A percentile compares a stretch with the other conserved stretches of the same genome.
phyloP scores from a whole-genome alignment of 2,329 filamentous ascomycete genomes.

The Apiospora aurea region DNA sequence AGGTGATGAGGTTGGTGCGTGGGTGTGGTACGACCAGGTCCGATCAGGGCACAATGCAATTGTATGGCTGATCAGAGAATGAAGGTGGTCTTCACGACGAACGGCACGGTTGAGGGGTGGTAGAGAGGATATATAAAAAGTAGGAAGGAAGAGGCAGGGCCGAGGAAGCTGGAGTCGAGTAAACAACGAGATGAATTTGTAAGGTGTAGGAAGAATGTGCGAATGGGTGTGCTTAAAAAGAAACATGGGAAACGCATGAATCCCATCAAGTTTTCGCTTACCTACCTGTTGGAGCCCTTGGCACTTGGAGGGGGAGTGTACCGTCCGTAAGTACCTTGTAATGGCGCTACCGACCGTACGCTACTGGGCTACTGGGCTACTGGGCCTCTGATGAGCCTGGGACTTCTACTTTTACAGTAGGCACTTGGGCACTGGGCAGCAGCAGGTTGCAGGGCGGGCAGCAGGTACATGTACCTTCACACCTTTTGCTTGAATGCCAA shows the following conservation, averaged over 20 bases:
- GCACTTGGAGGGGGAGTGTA: background rate
- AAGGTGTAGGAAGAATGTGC: conserved; percentile 18
- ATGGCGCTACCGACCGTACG: background rate
- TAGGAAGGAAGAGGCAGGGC: background rate
- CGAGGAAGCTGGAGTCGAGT: conserved; percentile 4
- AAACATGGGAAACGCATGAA: conserved; percentile 31
- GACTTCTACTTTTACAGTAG: background rate
- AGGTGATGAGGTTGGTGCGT: background rate
- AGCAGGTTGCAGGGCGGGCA: background rate
- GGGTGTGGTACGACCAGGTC: background rate
- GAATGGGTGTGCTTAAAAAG: conserved; percentile 26
- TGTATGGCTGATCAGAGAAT: background rate
- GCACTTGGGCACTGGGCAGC: background rate
- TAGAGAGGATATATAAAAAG: background rate
- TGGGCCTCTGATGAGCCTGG: too few relatives aligned
- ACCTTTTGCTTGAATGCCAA: background rate
- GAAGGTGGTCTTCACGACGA: background rate
- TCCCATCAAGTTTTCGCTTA: conserved; percentile 31
- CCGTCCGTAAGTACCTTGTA: background rate
- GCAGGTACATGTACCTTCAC: background rate
- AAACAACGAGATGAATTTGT: conserved; percentile 12
- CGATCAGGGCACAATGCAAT: background rate
- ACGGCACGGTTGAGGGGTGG: background rate
- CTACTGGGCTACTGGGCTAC: background rate
- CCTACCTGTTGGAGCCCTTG: conserved; percentile 20